phyloP scores from a whole-genome alignment of 306 rosid species.

The Crataegus laevigata region DNA sequence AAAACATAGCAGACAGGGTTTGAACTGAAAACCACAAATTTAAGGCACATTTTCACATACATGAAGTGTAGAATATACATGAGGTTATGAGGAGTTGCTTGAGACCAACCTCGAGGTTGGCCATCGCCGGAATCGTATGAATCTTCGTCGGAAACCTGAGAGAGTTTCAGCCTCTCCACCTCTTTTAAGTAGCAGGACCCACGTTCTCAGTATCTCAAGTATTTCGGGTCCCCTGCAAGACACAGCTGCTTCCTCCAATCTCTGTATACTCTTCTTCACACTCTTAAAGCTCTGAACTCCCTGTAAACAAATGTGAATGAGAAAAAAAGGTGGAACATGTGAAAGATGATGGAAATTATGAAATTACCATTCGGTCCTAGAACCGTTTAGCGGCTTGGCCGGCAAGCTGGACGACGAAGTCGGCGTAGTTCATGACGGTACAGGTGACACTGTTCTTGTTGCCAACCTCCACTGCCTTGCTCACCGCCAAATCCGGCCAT shows the following conservation, averaged over 20 bases:
- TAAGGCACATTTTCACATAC: too few relatives aligned
- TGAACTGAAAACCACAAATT: too few relatives aligned
- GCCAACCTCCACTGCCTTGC: slow-evolving; percentile 93
- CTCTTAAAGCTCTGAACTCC: slow-evolving; percentile 62
- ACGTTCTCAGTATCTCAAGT: slow-evolving; percentile 65
- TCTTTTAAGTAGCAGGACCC: slow-evolving; percentile 85
- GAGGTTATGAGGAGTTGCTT: too few relatives aligned
- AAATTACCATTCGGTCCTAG: slow-evolving; percentile 82
- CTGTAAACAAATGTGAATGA: slow-evolving; percentile 24
- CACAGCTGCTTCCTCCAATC: slow-evolving; percentile 90
- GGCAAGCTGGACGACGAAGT: slow-evolving; percentile 92
- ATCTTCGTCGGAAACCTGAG: too few relatives aligned
- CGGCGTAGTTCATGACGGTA: slow-evolving; percentile 90
- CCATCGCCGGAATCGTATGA: too few relatives aligned
- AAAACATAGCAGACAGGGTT: too few relatives aligned
- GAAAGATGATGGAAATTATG: background rate
- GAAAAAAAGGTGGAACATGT: background rate
- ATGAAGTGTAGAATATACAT: too few relatives aligned
- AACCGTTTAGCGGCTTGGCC: slow-evolving; percentile 94
- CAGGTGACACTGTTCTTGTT: slow-evolving; percentile 89
- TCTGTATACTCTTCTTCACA: slow-evolving; percentile 49
- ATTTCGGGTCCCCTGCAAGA: slow-evolving; percentile 67
- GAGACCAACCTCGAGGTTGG: too few relatives aligned
- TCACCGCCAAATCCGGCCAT: slow-evolving; percentile 94
- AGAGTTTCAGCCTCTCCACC: slow-evolving; percentile 47